phyloP scores from a whole-genome alignment of 2,329 filamentous ascomycete genomes.

The Graphilbum fragrans region DNA sequence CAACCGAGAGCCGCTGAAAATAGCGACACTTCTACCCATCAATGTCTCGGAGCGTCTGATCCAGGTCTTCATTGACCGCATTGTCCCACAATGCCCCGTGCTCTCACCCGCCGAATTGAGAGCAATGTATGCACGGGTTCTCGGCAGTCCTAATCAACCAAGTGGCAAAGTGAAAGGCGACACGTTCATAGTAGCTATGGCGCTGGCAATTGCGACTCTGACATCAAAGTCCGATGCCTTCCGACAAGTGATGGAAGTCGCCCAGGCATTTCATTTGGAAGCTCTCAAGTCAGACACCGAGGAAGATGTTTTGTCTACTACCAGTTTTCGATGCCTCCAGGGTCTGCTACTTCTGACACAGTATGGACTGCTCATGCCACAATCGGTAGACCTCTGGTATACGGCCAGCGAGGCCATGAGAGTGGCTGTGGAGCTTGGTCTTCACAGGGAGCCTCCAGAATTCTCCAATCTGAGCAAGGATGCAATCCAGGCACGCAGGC shows the following conservation, averaged over 20 bases:
- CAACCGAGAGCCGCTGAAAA: neutral
- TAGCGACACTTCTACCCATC: neutral
- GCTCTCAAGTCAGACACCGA: neutral
- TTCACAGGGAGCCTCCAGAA: neutral
- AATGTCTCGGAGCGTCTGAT: neutral
- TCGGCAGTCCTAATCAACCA: neutral
- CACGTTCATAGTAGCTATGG: neutral
- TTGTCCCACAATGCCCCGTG: neutral
- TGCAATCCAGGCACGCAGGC: neutral
- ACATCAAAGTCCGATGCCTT: conserved; percentile 1
- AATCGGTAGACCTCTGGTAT: neutral
- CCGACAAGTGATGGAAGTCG: neutral
- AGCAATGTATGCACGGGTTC: neutral
- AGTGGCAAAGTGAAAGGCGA: neutral
- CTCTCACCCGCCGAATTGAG: neutral
- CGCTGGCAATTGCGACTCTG: neutral
- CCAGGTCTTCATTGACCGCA: conserved; percentile 1
- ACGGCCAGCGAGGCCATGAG: conserved; percentile 1
- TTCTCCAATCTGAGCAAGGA: neutral
- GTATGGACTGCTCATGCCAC: conserved; percentile 1
- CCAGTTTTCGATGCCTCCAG: neutral
- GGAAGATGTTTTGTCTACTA: neutral
- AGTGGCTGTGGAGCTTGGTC: neutral
- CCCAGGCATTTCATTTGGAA: neutral
- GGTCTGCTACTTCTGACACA: neutral